Base-by-base conservation (phyloP, 2,329 filamentous ascomycete species). In the Huntiella savannae region DNA sequence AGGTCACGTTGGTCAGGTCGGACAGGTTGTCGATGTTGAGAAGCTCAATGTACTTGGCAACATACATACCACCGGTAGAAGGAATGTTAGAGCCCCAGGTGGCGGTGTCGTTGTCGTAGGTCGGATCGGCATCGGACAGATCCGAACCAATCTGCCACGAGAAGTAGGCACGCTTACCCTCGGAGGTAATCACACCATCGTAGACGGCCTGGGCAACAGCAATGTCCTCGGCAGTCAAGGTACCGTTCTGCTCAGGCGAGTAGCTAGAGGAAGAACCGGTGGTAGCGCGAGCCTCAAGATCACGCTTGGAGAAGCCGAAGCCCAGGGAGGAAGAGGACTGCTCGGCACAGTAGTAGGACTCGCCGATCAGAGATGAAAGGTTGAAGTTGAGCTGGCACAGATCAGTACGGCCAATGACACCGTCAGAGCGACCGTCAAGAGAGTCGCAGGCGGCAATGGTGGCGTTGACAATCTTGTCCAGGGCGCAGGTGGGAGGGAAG, bases 391-490 rank as follows among this genome's bases (percentile, higher is more conserved):
- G 60, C 12, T 55, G 49, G 55, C 69, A 70, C 33, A 58, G 55
- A 3, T 59, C 54, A 0, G 68, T 63, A 22, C 62, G 59, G 45
- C 60, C 62, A 37, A 73, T 60, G 46, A 72, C 66, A 19, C 57
- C 58, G 51, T 73, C 69, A 3, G 58, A 54, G 2, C 68, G 55
- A 5, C 68, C 67, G 52, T 71, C 69, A 35, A 63, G 59, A 5
- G 52, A 52, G 52, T 73, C 70, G 52, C 70, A 73, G 40, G 67
- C 62, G 15, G 54, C 51, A 36, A 68, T 49, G 4, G 67, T 64
- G 38, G 67, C 66, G 0, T 55, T 56, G 2, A 51, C 55, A 16
- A 62, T 52, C 54, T 52, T 66, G 4, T 59, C 48, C 0, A 63
- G 55, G 34, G 72, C 65, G 49, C 66, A 62, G 40, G 62, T 57